A percentile compares a stretch with the other conserved stretches of the same genome.
Conservation (phyloP, 1,284 basidiomycete species). For the Fomitopsis schrenkii region DNA sequence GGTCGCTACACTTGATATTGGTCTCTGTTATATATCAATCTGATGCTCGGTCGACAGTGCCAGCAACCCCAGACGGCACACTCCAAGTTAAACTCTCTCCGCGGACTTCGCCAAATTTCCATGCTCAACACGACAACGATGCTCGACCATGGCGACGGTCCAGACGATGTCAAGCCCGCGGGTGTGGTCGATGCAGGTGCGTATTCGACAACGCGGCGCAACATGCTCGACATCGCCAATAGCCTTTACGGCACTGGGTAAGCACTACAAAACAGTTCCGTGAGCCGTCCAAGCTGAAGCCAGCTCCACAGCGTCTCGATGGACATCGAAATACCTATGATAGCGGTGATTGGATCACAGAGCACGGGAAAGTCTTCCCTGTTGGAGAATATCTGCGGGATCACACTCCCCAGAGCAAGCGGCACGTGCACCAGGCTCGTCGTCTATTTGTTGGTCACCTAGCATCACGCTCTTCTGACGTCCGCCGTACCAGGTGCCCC, state of each 20-base stretch:
- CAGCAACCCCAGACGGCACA: no score
- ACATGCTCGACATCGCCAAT: conserved; percentile 50
- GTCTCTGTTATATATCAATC: no score
- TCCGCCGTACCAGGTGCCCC: conserved; percentile 47
- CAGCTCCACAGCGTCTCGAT: conserved; percentile 44
- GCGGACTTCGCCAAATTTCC: no score
- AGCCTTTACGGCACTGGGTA: conserved; percentile 55
- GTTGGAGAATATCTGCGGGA: conserved; percentile 71
- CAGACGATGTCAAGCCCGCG: no score
- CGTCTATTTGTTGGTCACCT: conserved; percentile 1
- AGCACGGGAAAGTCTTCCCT: conserved; percentile 72
- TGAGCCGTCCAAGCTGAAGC: conserved; percentile 1
- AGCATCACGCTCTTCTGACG: neutral
- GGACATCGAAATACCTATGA: conserved; percentile 66
- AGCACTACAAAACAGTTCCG: neutral
- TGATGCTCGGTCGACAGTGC: no score
- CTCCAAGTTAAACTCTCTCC: no score
- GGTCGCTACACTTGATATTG: no score
- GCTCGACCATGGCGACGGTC: no score
- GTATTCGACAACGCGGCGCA: conserved; percentile 25
- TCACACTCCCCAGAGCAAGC: conserved; percentile 62
- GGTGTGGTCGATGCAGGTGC: neutral
- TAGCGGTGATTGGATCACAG: conserved; percentile 42
- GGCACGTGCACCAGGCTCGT: conserved; percentile 62
- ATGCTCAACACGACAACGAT: no score